Evolutionary conservation across 768 basidiomycete genomes (phyloP).

Genomic region (Termitomyces sp.): DNA sequence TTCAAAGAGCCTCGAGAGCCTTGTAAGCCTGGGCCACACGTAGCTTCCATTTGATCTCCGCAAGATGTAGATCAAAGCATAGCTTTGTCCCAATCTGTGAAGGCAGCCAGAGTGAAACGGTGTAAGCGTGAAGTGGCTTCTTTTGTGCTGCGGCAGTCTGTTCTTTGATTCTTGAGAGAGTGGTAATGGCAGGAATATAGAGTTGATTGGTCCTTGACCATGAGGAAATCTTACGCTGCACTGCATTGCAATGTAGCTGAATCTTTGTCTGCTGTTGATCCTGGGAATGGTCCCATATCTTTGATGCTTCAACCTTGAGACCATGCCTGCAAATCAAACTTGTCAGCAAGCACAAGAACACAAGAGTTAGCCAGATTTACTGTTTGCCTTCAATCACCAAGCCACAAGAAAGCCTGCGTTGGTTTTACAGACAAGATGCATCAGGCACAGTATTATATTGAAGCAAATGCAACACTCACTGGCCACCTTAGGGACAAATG

Average conservation of each 20-base stretch:
- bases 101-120: slow-evolving; percentile 5
- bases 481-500: not conserved
- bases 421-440: not conserved
- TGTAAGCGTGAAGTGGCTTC: not conserved
- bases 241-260: slow-evolving; percentile 7
- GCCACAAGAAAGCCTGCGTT: not conserved
- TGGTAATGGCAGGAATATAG: slow-evolving; percentile 11
- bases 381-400: slow-evolving; percentile 15
- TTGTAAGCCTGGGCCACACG: slow-evolving; percentile 10
- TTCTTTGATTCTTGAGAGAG: not conserved
- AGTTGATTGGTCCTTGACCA: slow-evolving; percentile 12
- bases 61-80: not conserved
- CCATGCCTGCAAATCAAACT: not conserved
- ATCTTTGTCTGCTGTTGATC: slow-evolving; percentile 7
- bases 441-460: not conserved
- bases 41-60: slow-evolving; percentile 8
- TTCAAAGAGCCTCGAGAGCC: slow-evolving; percentile 5
- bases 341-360: not conserved
- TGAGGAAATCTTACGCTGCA: slow-evolving; percentile 7
- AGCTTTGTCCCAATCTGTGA: not conserved
- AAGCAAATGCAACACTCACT: slow-evolving; percentile 11
- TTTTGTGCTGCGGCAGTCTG: not conserved
- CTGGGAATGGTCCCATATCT: slow-evolving; percentile 5
- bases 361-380: slow-evolving; percentile 2
- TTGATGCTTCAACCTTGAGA: not conserved